Conservation (phyloP, 1,284 basidiomycete species). For the Heterobasidion occidentale region DNA sequence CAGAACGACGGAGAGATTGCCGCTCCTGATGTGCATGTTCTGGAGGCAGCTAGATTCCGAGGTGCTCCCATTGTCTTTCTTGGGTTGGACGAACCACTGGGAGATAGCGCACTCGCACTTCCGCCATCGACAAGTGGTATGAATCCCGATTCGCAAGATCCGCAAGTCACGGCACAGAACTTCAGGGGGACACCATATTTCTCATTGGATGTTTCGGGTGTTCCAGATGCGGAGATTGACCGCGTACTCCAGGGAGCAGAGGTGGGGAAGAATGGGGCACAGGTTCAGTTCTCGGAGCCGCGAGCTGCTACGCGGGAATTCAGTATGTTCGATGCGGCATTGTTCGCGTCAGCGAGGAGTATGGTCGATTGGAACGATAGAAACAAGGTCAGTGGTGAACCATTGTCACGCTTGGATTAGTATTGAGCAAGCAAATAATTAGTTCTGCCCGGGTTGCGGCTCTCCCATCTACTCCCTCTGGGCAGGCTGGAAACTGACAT, state of each 20-base stretch:
- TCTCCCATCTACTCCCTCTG: conserved; percentile 80
- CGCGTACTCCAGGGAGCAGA: conserved; percentile 34
- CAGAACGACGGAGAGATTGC: conserved; percentile 39
- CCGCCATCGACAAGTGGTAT: neutral
- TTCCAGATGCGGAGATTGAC: conserved; percentile 36
- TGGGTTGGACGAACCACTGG: conserved; percentile 67
- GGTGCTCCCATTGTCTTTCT: conserved; percentile 60
- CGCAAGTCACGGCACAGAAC: conserved; percentile 41
- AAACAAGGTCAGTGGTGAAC: conserved; percentile 55
- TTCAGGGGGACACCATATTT: conserved; percentile 76
- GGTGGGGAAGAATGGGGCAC: conserved; percentile 27
- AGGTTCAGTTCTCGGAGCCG: conserved; percentile 61
- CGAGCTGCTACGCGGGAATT: conserved; percentile 49
- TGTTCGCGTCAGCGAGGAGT: conserved; percentile 73
- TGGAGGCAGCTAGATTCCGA: conserved; percentile 60
- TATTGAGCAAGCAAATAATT: conserved; percentile 6
- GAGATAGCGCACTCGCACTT: conserved; percentile 16
- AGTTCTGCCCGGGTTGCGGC: conserved; percentile 90
- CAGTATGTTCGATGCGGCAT: conserved; percentile 53
- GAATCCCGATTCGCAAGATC: conserved; percentile 35
- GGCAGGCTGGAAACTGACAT: conserved; percentile 94
- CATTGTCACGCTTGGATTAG: neutral
- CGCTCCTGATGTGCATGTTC: conserved; percentile 32
- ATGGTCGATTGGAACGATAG: conserved; percentile 87
- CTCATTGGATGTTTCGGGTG: conserved; percentile 62